Evolutionary conservation across 2,329 filamentous ascomycete genomes (phyloP).

Genomic region (Cordyceps fumosorosea): DNA sequence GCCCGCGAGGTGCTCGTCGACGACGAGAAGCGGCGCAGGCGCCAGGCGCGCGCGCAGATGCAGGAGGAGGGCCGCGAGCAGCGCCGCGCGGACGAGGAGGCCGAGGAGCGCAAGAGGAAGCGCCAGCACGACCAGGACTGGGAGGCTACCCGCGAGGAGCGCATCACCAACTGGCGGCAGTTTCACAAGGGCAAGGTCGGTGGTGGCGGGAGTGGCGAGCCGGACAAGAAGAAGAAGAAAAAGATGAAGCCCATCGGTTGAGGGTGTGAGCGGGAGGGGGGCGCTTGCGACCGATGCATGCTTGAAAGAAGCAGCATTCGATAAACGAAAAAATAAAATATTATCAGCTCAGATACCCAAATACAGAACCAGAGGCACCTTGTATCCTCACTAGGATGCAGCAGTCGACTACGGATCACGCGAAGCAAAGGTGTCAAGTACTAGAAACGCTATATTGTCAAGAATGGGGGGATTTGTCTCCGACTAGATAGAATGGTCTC

Average conservation of each 20-base stretch:
- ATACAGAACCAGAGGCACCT: neutral
- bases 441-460: neutral
- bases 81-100: conserved; percentile 76
- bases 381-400: neutral
- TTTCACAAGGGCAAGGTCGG: conserved; percentile 71
- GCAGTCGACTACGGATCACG: neutral
- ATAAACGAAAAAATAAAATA: neutral
- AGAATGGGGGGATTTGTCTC: conserved; percentile 6
- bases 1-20: conserved; percentile 84
- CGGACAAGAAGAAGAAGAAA: conserved; percentile 54
- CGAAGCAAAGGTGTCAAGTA: neutral
- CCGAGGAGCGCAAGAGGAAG: conserved; percentile 74
- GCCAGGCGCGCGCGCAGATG: conserved; percentile 89
- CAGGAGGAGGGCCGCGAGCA: conserved; percentile 92
- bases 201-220: conserved; percentile 19
- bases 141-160: conserved; percentile 85
- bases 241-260: conserved; percentile 61
- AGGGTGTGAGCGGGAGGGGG: too few species aligned
- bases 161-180: conserved; percentile 89
- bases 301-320: neutral
- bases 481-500: conserved; percentile 2
- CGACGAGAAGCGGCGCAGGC: conserved; percentile 75
- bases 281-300: too few species aligned
- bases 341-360: conserved; percentile 7
- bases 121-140: conserved; percentile 90